Conservation (phyloP, 805 yeast genomes). For the Hemisphaericaspora nanyangensis region DNA sequence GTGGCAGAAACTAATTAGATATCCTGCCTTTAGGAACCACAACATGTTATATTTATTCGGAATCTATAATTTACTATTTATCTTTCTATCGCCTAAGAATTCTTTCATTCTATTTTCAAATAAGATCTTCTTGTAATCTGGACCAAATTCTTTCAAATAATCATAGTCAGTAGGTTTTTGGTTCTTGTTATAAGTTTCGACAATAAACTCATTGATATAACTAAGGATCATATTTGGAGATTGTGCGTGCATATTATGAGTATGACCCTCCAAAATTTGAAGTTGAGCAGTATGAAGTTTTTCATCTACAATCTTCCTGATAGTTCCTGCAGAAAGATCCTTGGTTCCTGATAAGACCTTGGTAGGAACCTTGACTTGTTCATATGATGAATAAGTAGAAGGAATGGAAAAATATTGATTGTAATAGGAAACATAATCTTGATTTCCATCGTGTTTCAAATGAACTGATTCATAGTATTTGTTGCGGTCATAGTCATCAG, state of each 20-base stretch:
- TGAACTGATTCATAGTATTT: slow-evolving; percentile 6
- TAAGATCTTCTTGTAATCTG: slow-evolving; percentile 7
- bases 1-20: too few relatives aligned
- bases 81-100: slow-evolving; percentile 1
- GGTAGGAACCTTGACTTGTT: slow-evolving; percentile 11
- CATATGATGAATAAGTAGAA: slow-evolving; percentile 1
- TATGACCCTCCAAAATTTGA: slow-evolving; percentile 5
- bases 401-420: slow-evolving; percentile 3
- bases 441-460: slow-evolving; percentile 11
- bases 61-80: slow-evolving; percentile 7
- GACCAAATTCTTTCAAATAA: slow-evolving; percentile 6
- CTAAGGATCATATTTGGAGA: slow-evolving; percentile 12
- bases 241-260: slow-evolving; percentile 15
- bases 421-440: slow-evolving; percentile 10
- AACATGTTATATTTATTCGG: too few relatives aligned
- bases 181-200: slow-evolving; percentile 2
- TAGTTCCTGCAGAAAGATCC: slow-evolving; percentile 7
- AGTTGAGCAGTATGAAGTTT: slow-evolving; percentile 4
- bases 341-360: slow-evolving; percentile 11
- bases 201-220: slow-evolving; percentile 3
- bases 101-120: slow-evolving; percentile 2
- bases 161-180: slow-evolving; percentile 5
- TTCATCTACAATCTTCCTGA: neutral
- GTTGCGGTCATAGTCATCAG: slow-evolving; percentile 4
- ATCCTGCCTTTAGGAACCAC: too few relatives aligned